Base-by-base conservation (phyloP, 2,329 filamentous ascomycete genomes). In the Diplodia corticola region DNA sequence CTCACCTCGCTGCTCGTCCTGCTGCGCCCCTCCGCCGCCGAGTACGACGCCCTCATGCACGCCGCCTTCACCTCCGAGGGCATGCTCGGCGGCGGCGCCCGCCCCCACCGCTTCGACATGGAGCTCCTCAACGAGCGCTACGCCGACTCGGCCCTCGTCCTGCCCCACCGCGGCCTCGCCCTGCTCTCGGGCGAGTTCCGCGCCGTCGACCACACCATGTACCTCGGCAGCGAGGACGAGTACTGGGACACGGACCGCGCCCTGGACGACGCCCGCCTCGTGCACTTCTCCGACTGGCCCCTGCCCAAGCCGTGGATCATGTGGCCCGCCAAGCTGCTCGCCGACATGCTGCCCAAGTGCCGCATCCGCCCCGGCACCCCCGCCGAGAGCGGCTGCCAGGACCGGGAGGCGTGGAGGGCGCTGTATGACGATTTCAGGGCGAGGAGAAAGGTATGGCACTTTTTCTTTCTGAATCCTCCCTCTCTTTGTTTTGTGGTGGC, bases 241-340 rank as follows among this genome's bases (percentile, higher is more conserved):
- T 70, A 72, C 2, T 91, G 88, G 87, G 84, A 90, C 71, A 81
- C 88, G 0, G 78, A 87, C 26, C 76, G 74, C 48, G 81, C 82
- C 1, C 79, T 85, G 63, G 81, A 81, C 15, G 86, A 90, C 70
- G 86, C 87, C 6, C 90, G 89, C 69, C 81, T 89, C 5, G 79
- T 91, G 2, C 89, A 91, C 74, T 91, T 91, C 73, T 89, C 86
- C 13, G 89, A 92, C 72, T 90, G 86, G 86, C 89, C 89, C 0
- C 70, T 90, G 5, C 88, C 88, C 0, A 91, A 91, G 69, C 86
- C 86, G 2, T 88, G 85, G 85, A 75, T 85, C 59, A 78, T 82
- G 78, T 81, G 78, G 78, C 76, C 79, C 13, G 63, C 72, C 15
- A 75, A 79, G 30, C 75, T 77, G 20, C 69, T 81, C 1, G 72